Evolutionary conservation across 257 asterid species (phyloP), one percentile per base, ranked within the genome.

Genomic region (Ajuga chamaepitys): DNA sequence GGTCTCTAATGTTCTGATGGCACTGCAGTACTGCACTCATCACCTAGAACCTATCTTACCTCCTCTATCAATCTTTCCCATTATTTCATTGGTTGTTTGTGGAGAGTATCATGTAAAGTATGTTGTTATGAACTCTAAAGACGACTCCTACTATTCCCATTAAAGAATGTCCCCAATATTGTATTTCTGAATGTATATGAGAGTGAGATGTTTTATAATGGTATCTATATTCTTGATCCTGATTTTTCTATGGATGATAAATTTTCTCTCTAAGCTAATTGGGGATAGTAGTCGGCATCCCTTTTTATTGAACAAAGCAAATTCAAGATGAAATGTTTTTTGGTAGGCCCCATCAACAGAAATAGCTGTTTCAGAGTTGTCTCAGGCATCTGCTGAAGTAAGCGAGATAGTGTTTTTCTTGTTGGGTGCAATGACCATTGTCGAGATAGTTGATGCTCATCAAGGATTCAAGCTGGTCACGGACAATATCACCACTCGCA

Each of bases 371-470:
- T 74, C 99, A 55, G 91, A 90, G 84, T 74, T 93, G 78, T 86
- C 99, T 44, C 97, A 79, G 79, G 97, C 97, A 71, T 89, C 99
- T 58, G 95, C 86, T 50, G 97, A 93, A 74, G 96, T 89, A 22
- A 93, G 99, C 75, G 99, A 93, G 78, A 89, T 93, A 50, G 97
- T 93, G 55, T 90, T 93, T 75, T 93, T 93, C 80, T 58, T 93
- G 84, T 92, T 93, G 45, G 97, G 99, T 71, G 99, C 99, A 28
- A 93, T 93, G 97, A 90, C 99, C 56, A 88, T 89, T 53, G 99
- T 93, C 40, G 99, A 93, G 88, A 93, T 93, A 64, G 83, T 89
- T 54, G 99, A 93, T 76, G 92, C 99, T 64, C 99, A 93, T 83
- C 99, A 86, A 85, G 97, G 99, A 68, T 93, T 93, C 82, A 93